phyloP scores from a whole-genome alignment of 208 protist genomes.

The Acanthamoeba castellanii region DNA sequence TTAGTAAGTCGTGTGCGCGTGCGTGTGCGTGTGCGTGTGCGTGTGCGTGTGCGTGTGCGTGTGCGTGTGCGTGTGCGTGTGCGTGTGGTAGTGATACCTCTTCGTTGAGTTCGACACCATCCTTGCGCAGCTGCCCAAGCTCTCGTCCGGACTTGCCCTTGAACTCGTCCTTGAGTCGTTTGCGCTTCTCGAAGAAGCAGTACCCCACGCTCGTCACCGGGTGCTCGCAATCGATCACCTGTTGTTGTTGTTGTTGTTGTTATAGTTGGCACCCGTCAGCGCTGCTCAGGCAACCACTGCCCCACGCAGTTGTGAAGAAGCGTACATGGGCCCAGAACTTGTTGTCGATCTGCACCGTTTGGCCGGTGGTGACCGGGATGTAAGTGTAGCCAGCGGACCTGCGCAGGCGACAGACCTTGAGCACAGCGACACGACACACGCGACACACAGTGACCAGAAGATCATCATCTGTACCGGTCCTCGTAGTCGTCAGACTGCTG shows the following conservation, averaged over 20 bases:
- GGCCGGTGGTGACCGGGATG: background rate
- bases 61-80: no score
- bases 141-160: slow-evolving; percentile 28
- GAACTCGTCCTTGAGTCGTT: slow-evolving; percentile 39
- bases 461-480: slow-evolving; percentile 34
- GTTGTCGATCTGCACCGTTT: background rate
- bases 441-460: no score
- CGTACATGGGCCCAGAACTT: slow-evolving; percentile 7
- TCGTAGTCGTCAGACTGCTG: slow-evolving; percentile 26
- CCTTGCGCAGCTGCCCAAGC: slow-evolving; percentile 27
- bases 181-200: slow-evolving; percentile 38
- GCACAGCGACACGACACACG: background rate
- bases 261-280: no score
- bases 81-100: background rate
- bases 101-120: slow-evolving; percentile 14
- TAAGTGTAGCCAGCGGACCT: background rate
- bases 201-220: slow-evolving; percentile 33
- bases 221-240: slow-evolving; percentile 28
- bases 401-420: no score
- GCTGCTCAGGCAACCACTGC: background rate
- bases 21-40: background rate
- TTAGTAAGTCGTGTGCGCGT: background rate
- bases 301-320: no score
- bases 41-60: background rate
- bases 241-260: background rate